Percentiles rank a stretch among this genome's conserved stretches.
phyloP scores from a whole-genome alignment of 2,329 filamentous ascomycete species.

The Ambrosiella beaveri region DNA sequence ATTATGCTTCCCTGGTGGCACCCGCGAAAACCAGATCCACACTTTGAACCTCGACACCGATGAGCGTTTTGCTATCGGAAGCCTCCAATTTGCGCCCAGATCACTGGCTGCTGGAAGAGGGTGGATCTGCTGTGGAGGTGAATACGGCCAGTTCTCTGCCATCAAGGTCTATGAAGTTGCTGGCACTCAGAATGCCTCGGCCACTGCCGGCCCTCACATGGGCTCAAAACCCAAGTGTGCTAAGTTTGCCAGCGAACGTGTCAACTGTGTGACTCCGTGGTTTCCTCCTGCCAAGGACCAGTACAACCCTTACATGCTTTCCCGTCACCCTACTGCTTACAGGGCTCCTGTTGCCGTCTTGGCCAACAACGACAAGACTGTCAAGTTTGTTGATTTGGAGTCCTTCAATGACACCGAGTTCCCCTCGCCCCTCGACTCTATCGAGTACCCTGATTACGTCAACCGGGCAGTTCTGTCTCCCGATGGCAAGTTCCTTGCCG shows the following conservation, averaged over 20 bases:
- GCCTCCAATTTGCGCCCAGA: constrained; percentile 56
- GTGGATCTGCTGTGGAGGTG: constrained; percentile 81
- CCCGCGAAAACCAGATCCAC: constrained; percentile 47
- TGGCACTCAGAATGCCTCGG: neutral
- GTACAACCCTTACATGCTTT: constrained; percentile 13
- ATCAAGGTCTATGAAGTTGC: constrained; percentile 36
- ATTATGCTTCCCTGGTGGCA: constrained; percentile 70
- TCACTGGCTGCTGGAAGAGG: constrained; percentile 75
- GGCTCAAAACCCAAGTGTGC: constrained; percentile 23
- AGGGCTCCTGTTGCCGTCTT: constrained; percentile 47
- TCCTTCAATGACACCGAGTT: constrained; percentile 31
- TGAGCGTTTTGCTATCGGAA: constrained; percentile 24
- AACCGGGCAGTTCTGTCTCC: constrained; percentile 92
- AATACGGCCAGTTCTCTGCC: constrained; percentile 72
- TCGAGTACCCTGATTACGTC: constrained; percentile 68
- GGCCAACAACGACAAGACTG: constrained; percentile 81
- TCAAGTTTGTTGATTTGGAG: constrained; percentile 64
- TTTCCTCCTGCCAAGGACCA: constrained; percentile 27
- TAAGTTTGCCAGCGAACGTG: constrained; percentile 40
- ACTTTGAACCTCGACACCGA: constrained; percentile 56
- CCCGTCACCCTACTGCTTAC: constrained; percentile 24
- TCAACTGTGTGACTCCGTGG: constrained; percentile 51
- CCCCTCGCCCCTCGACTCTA: constrained; percentile 44
- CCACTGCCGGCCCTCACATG: neutral
- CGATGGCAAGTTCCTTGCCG: constrained; percentile 61